Percentiles rank a stretch among this genome's conserved stretches.
phyloP scores from a whole-genome alignment of 1,284 basidiomycete species.

The Xerocomus nothofagi region DNA sequence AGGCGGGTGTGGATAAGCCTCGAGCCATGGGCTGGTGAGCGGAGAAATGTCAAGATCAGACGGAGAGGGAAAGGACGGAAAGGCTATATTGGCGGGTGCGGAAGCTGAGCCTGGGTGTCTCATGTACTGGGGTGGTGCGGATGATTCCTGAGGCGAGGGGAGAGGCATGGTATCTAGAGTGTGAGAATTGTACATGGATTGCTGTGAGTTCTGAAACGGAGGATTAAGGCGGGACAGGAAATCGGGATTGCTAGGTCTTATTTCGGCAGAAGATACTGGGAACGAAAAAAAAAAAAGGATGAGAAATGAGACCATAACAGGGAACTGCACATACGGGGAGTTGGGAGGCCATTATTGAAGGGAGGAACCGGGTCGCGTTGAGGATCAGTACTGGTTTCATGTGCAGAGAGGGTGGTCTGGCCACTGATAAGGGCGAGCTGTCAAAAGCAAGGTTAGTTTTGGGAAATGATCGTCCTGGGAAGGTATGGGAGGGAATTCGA shows the following conservation, averaged over 20 bases:
- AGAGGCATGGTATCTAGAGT: constrained; percentile 21
- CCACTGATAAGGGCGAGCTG: constrained; percentile 75
- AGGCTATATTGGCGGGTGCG: constrained; percentile 65
- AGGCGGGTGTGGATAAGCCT: constrained; percentile 44
- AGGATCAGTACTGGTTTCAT: constrained; percentile 38
- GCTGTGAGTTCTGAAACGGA: constrained; percentile 39
- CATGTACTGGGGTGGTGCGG: constrained; percentile 29
- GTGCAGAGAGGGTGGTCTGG: constrained; percentile 37
- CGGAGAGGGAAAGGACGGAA: constrained; percentile 45
- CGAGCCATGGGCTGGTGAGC: constrained; percentile 74
- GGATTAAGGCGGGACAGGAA: constrained; percentile 65
- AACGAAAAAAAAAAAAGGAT: constrained; percentile 3
- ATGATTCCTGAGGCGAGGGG: constrained; percentile 31
- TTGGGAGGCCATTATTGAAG: constrained; percentile 65
- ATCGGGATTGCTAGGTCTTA: constrained; percentile 59
- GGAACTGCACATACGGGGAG: constrained; percentile 54
- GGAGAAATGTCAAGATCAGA: constrained; percentile 70
- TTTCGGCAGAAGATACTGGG: constrained; percentile 62
- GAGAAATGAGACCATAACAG: constrained; percentile 8
- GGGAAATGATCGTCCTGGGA: constrained; percentile 8
- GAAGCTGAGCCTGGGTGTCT: constrained; percentile 49
- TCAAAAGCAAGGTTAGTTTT: constrained; percentile 13
- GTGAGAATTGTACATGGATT: constrained; percentile 26
- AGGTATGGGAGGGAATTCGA: neutral
- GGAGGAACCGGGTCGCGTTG: constrained; percentile 39